phyloP scores from a whole-genome alignment of 2,329 filamentous ascomycete genomes.

The Aspergillus chevalieri region DNA sequence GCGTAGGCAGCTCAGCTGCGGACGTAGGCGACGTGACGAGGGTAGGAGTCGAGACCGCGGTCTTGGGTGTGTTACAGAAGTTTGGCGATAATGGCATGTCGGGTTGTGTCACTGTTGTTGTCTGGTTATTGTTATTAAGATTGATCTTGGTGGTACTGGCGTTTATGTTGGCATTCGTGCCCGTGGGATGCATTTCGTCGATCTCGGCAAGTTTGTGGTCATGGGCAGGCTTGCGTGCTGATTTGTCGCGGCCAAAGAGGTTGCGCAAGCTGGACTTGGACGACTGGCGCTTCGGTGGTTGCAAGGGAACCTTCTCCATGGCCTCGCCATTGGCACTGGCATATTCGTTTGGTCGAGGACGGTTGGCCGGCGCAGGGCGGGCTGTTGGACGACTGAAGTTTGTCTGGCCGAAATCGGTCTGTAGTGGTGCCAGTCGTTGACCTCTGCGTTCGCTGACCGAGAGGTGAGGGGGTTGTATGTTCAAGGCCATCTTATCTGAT shows the following conservation, averaged over 20 bases:
- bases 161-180: not conserved
- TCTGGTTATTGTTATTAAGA: constrained; percentile 3
- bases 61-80: constrained; percentile 20
- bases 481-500: constrained; percentile 10
- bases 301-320: constrained; percentile 28
- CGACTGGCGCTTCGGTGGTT: constrained; percentile 27
- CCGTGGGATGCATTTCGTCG: constrained; percentile 19
- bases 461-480: constrained; percentile 13
- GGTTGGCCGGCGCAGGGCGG: constrained; percentile 18
- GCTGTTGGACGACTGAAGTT: constrained; percentile 28
- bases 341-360: constrained; percentile 28
- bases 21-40: constrained; percentile 18
- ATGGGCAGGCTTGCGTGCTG: constrained; percentile 19
- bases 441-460: constrained; percentile 34
- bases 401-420: constrained; percentile 16
- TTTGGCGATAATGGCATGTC: constrained; percentile 21
- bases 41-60: constrained; percentile 19
- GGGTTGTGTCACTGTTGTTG: constrained; percentile 4
- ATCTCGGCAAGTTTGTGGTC: constrained; percentile 28
- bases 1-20: constrained; percentile 6
- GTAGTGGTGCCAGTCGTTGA: constrained; percentile 29
- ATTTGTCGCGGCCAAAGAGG: constrained; percentile 33
- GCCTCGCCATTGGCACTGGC: constrained; percentile 18
- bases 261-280: constrained; percentile 33
- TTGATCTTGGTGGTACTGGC: not conserved